Conservation (phyloP, 495 filamentous ascomycete genomes). For the Aspergillus olivimuriae region DNA sequence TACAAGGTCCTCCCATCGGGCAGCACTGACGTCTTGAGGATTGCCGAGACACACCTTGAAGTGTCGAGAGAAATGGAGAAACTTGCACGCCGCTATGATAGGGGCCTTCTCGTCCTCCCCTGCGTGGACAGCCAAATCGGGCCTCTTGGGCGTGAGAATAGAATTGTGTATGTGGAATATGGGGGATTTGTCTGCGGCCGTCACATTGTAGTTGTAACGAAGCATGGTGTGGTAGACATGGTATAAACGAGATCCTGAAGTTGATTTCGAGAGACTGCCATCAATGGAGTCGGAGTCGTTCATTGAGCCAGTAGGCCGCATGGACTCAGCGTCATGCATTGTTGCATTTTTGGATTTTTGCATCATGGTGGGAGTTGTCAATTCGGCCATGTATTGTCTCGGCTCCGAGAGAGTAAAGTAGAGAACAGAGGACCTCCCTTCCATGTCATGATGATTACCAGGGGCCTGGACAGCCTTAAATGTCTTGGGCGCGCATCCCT, state of each 20-base stretch:
- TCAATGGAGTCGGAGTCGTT: neutral
- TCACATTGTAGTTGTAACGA: conserved; percentile 24
- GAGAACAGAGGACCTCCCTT: too few relatives aligned
- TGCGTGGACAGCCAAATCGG: conserved; percentile 29
- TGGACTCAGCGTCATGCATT: neutral
- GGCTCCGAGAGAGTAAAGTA: too few relatives aligned
- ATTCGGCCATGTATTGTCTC: too few relatives aligned
- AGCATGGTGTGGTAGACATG: conserved; percentile 23
- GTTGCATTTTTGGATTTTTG: neutral
- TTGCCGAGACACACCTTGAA: conserved; percentile 28
- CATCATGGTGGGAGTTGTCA: too few relatives aligned
- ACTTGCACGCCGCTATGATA: conserved; percentile 25
- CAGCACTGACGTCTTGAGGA: conserved; percentile 9
- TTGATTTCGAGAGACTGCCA: neutral
- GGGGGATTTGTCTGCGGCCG: conserved; percentile 11
- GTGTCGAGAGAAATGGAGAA: conserved; percentile 28
- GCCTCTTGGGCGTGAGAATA: conserved; percentile 19
- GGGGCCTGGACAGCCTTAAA: too few relatives aligned
- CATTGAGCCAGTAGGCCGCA: neutral
- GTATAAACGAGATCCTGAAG: conserved; percentile 1
- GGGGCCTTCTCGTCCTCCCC: conserved; percentile 20
- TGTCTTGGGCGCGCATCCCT: too few relatives aligned
- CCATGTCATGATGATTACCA: too few relatives aligned
- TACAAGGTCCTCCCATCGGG: conserved; percentile 23
- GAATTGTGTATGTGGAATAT: conserved; percentile 27